Conservation (phyloP, 345 rosid species). For the Hibiscus trionum region DNA sequence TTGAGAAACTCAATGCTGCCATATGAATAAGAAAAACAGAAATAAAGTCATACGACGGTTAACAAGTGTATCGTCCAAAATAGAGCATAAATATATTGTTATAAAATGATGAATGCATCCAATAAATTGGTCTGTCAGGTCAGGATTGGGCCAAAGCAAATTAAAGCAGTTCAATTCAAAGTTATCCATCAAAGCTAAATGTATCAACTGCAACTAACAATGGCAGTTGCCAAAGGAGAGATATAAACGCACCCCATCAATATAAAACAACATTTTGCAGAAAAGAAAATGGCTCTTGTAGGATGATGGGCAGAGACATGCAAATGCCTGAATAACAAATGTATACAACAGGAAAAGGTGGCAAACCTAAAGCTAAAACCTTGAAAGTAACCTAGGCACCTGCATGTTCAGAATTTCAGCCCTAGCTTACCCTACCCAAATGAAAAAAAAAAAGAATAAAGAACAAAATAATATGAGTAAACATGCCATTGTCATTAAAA, state of each 20-base stretch:
- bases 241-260: background rate
- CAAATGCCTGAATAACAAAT: background rate
- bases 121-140: background rate
- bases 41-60: background rate
- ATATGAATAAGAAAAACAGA: background rate
- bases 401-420: background rate
- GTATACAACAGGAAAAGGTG: background rate
- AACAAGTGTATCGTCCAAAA: background rate
- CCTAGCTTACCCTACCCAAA: background rate
- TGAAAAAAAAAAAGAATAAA: background rate
- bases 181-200: background rate
- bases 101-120: background rate
- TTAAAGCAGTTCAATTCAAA: background rate
- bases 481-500: background rate
- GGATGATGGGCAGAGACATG: background rate
- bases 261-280: background rate
- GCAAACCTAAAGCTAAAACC: slow-evolving; percentile 3
- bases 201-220: background rate
- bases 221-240: background rate
- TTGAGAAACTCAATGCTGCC: background rate
- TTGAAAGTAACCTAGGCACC: background rate
- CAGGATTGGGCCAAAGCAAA: background rate
- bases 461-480: background rate
- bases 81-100: background rate
- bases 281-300: background rate